phyloP scores from a whole-genome alignment of 2,329 filamentous ascomycete genomes.

The Podosphaera fusca region DNA sequence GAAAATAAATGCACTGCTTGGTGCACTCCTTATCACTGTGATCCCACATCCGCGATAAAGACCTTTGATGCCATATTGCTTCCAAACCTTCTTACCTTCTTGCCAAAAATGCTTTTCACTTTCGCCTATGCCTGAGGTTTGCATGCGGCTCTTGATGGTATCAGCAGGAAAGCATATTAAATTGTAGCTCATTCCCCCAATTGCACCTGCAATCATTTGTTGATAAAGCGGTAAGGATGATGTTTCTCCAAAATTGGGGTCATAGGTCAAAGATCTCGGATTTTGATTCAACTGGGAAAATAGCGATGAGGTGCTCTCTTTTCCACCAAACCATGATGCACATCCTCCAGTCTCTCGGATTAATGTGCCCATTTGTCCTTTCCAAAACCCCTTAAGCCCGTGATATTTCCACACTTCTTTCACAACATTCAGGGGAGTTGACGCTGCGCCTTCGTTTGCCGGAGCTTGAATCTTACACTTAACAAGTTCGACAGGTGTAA shows the following conservation, averaged over 20 bases:
- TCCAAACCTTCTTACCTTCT: slow-evolving; percentile 56
- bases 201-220: slow-evolving; percentile 67
- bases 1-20: slow-evolving; percentile 96
- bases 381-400: slow-evolving; percentile 76
- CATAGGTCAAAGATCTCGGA: slow-evolving; percentile 6
- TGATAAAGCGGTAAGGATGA: slow-evolving; percentile 56
- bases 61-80: slow-evolving; percentile 56
- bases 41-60: slow-evolving; percentile 91
- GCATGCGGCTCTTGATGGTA: slow-evolving; percentile 92
- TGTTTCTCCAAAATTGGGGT: slow-evolving; percentile 11
- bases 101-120: slow-evolving; percentile 42
- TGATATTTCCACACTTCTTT: slow-evolving; percentile 60
- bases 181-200: slow-evolving; percentile 84
- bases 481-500: slow-evolving; percentile 89
- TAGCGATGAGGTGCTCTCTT: slow-evolving; percentile 47
- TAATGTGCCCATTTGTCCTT: slow-evolving; percentile 77
- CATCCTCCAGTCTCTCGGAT: slow-evolving; percentile 85
- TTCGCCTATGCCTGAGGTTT: slow-evolving; percentile 37
- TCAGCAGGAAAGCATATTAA: slow-evolving; percentile 95
- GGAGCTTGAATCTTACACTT: slow-evolving; percentile 96
- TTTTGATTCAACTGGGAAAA: slow-evolving; percentile 20
- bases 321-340: slow-evolving; percentile 85
- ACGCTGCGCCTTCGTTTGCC: slow-evolving; percentile 19
- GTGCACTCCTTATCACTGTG: slow-evolving; percentile 66
- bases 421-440: slow-evolving; percentile 49